Evolutionary conservation across 1,139 yeast genomes (phyloP).

Genomic region (Suhomyces atakaporum): DNA sequence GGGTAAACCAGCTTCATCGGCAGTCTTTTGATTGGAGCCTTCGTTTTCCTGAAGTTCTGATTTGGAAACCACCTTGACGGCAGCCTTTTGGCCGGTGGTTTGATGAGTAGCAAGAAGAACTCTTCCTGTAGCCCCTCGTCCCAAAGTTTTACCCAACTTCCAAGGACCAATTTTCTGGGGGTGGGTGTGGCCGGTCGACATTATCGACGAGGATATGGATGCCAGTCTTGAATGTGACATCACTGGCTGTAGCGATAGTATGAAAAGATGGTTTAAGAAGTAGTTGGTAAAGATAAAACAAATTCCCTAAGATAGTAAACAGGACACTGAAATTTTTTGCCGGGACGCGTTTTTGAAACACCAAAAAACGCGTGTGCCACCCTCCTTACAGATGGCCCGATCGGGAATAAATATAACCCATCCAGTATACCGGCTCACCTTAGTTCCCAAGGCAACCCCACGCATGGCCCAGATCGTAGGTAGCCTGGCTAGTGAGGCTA

Average conservation of each 20-base stretch:
- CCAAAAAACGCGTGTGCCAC: slow-evolving; percentile 11
- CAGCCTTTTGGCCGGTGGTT: slow-evolving; percentile 72
- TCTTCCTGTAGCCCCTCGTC: slow-evolving; percentile 81
- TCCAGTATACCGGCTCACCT: too few species aligned
- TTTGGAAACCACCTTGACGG: slow-evolving; percentile 79
- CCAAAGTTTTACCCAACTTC: slow-evolving; percentile 76
- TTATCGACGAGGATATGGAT: slow-evolving; percentile 40
- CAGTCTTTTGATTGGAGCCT: slow-evolving; percentile 32
- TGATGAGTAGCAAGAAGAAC: slow-evolving; percentile 73
- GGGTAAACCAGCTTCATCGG: slow-evolving; percentile 57
- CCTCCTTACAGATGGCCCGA: slow-evolving; percentile 11
- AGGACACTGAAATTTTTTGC: slow-evolving; percentile 12
- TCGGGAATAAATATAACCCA: slow-evolving; percentile 9
- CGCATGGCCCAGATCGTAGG: too few species aligned
- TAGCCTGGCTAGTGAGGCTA: too few species aligned
- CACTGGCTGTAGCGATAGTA: slow-evolving; percentile 5
- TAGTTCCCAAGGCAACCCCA: too few species aligned
- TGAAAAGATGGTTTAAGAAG: slow-evolving; percentile 2
- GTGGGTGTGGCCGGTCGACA: slow-evolving; percentile 36
- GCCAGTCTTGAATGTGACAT: slow-evolving; percentile 46
- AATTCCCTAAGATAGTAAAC: slow-evolving; percentile 10
- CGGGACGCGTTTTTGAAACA: slow-evolving; percentile 10
- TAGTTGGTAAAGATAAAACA: slow-evolving; percentile 5
- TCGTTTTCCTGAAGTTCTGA: slow-evolving; percentile 50
- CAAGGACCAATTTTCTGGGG: slow-evolving; percentile 72